A percentile compares a stretch with the other conserved stretches of the same genome.
Conservation (phyloP, 2,329 filamentous ascomycete genomes). For the Sporothrix luriei region DNA sequence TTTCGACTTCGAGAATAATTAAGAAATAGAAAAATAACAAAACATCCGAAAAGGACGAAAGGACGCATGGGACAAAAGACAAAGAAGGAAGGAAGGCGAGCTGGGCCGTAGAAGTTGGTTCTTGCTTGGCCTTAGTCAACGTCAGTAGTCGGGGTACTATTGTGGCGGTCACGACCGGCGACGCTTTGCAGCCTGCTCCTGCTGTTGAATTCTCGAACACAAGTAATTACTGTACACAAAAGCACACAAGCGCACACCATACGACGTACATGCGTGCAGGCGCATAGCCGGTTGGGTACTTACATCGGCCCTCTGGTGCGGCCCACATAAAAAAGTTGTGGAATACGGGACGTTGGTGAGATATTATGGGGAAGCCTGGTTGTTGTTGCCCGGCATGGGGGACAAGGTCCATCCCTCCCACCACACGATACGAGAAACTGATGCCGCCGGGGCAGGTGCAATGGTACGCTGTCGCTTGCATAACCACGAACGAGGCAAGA, state of each 20-base stretch:
- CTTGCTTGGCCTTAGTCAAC: slow-evolving; percentile 21
- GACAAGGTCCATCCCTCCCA: not conserved
- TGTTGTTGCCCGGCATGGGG: slow-evolving; percentile 14
- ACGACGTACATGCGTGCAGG: too few species aligned
- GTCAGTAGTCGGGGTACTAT: not conserved
- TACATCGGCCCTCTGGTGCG: not conserved
- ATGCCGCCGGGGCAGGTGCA: not conserved
- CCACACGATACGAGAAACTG: slow-evolving; percentile 12
- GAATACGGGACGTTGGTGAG: slow-evolving; percentile 28
- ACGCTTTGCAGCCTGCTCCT: slow-evolving; percentile 6
- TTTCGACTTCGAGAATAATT: too few species aligned
- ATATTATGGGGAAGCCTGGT: slow-evolving; percentile 27
- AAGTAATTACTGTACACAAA: slow-evolving; percentile 6
- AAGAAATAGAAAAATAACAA: slow-evolving; percentile 2
- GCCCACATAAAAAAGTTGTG: slow-evolving; percentile 17
- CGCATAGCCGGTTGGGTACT: not conserved
- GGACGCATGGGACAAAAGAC: too few species aligned
- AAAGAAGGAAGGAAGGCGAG: not conserved
- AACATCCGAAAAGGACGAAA: not conserved
- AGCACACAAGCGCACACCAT: not conserved
- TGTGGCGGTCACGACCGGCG: slow-evolving; percentile 17
- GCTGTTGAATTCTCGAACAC: slow-evolving; percentile 3
- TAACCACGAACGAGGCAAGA: slow-evolving; percentile 6
- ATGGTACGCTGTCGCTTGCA: not conserved
- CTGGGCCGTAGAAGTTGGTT: not conserved